A percentile compares a stretch with the other conserved stretches of the same genome.
phyloP scores from a whole-genome alignment of 345 rosid species.

The Salix purpurea region DNA sequence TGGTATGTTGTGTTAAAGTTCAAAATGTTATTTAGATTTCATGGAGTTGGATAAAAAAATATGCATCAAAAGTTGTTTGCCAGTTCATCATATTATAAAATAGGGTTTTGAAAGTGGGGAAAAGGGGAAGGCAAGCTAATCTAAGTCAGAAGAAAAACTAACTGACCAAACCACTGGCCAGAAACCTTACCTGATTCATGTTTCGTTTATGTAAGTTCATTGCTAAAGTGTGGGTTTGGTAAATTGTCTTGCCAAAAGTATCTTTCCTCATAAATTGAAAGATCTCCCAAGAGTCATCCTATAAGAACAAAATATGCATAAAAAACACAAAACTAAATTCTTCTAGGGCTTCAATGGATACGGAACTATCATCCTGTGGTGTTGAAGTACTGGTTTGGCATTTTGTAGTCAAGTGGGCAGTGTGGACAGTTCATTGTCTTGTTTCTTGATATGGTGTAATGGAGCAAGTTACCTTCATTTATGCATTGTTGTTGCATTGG shows the following conservation, averaged over 20 bases:
- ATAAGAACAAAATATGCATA: background rate
- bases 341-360: background rate
- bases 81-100: background rate
- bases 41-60: background rate
- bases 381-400: background rate
- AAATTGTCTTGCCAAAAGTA: background rate
- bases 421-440: background rate
- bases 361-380: background rate
- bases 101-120: no score
- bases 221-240: background rate
- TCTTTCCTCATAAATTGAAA: background rate
- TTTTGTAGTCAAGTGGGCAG: background rate
- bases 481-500: background rate
- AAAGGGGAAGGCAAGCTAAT: no score
- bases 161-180: no score
- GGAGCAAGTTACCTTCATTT: background rate
- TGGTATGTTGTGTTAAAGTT: background rate
- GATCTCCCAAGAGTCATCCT: background rate
- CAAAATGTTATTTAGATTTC: background rate
- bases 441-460: background rate
- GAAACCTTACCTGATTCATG: background rate
- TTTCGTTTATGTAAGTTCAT: background rate
- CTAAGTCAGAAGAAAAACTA: no score
- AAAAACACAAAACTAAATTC: background rate
- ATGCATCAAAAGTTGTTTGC: background rate